Evolutionary conservation across 768 basidiomycete genomes (phyloP), one percentile per base, ranked within the genome.

Genomic region (Antrodiella citrinella): DNA sequence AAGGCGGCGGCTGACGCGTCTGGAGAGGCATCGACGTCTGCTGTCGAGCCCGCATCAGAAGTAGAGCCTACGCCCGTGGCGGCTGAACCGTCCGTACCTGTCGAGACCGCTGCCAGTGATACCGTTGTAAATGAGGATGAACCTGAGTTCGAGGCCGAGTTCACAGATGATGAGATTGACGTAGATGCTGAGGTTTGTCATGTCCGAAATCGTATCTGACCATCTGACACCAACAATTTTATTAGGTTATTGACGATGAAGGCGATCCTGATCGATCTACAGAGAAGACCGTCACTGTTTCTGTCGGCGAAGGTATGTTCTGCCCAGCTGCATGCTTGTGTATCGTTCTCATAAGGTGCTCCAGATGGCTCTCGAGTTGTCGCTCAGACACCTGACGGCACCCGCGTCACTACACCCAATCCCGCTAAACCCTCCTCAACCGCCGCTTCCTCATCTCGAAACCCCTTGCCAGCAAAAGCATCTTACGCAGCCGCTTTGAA

Each of bases 401-500:
- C 94, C 0, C 81, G 92, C 13, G 83, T 99, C 24, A 81, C 89
- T 2, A 98, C 96, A 3, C 95, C 96, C 0, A 85, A 74, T 49
- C 76, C 79, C 1, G 57, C 65, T 2, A 77, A 72, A 59, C 72
- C 76, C 22, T 67, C 61, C 18, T 62, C 65, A 11, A 52, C 69
- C 12, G 62, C 69, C 2, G 24, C 65, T 62, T 45, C 69, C 25
- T 65, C 47, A 57, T 65, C 46, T 44, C 67, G 66, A 9, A 61
- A 67, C 11, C 64, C 69, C 30, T 26, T 22, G 4, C 54, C 61
- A 18, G 59, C 62, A 41, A 71, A 76, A 55, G 72, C 77, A 0
- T 97, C 96, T 1, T 99, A 99, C 65, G 96, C 96, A 24, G 86
- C 92, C 3, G 94, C 94, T 11, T 75, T 97, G 51, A 96, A 92